phyloP scores from a whole-genome alignment of 1,139 yeast genomes.

The Candida buenavistaensis region DNA sequence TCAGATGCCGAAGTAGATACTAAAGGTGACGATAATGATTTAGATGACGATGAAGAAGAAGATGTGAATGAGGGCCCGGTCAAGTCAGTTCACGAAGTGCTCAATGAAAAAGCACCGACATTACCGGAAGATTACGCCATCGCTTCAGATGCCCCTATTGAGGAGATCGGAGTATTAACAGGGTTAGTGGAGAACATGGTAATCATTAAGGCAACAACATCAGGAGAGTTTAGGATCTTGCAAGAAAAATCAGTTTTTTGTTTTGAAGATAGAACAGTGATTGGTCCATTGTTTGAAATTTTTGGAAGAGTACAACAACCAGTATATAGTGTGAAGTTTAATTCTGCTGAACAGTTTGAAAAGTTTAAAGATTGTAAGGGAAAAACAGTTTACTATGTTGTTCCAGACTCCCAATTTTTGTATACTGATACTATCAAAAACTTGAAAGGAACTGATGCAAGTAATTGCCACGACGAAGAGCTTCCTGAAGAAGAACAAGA shows the following conservation, averaged over 20 bases:
- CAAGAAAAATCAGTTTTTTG: slow-evolving; percentile 83
- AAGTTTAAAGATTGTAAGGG: slow-evolving; percentile 52
- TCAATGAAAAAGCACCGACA: slow-evolving; percentile 65
- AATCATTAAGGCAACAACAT: slow-evolving; percentile 68
- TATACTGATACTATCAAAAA: slow-evolving; percentile 71
- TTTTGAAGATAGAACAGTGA: slow-evolving; percentile 63
- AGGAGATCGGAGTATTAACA: slow-evolving; percentile 69
- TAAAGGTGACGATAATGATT: slow-evolving; percentile 14
- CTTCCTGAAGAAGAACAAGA: slow-evolving; percentile 91
- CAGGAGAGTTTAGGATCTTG: slow-evolving; percentile 84
- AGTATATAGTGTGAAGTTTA: slow-evolving; percentile 71
- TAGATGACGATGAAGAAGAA: slow-evolving; percentile 44
- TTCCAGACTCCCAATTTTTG: slow-evolving; percentile 75
- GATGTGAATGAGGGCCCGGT: slow-evolving; percentile 59
- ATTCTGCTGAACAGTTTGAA: slow-evolving; percentile 50
- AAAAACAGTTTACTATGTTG: slow-evolving; percentile 68
- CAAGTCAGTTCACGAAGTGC: slow-evolving; percentile 71
- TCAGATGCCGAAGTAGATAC: slow-evolving; percentile 17
- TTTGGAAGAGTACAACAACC: slow-evolving; percentile 92
- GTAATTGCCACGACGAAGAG: slow-evolving; percentile 94
- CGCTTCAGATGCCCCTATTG: slow-evolving; percentile 62
- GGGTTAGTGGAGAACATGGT: slow-evolving; percentile 73
- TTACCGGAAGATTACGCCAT: slow-evolving; percentile 69
- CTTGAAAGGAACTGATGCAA: slow-evolving; percentile 88
- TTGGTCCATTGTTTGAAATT: slow-evolving; percentile 88